Conservation (phyloP, 345 rosid genomes). For the Microthlaspi erraticum region DNA sequence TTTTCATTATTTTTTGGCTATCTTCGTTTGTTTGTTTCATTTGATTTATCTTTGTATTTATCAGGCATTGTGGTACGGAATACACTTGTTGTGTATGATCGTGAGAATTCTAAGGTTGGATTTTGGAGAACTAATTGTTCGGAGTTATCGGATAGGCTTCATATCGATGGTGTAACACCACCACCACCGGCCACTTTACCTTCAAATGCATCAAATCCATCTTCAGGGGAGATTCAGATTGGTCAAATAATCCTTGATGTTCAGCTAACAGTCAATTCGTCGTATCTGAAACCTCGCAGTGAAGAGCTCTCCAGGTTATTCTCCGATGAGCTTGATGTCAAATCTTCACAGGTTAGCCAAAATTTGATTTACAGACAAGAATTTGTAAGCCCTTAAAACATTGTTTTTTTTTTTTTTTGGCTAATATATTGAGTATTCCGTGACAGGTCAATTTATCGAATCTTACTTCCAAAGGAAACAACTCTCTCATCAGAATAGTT, state of each 20-base stretch:
- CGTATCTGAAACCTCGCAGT: conserved; percentile 60
- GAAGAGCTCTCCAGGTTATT: conserved; percentile 55
- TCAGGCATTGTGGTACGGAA: conserved; percentile 87
- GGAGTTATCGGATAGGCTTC: conserved; percentile 80
- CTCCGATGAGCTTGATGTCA: conserved; percentile 60
- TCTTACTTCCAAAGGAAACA: conserved; percentile 62
- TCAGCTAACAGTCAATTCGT: conserved; percentile 53
- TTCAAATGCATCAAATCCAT: conserved; percentile 49
- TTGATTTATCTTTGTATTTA: not conserved
- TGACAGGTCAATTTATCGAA: conserved; percentile 70
- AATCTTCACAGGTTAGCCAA: conserved; percentile 66
- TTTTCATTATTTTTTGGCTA: not conserved
- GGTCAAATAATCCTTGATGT: conserved; percentile 70
- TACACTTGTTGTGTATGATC: conserved; percentile 87
- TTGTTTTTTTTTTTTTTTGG: not conserved
- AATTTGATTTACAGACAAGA: not conserved
- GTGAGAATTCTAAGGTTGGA: conserved; percentile 79
- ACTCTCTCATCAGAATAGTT: conserved; percentile 60
- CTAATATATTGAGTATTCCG: conserved; percentile 1
- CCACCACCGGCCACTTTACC: conserved; percentile 53
- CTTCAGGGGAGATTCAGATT: conserved; percentile 55
- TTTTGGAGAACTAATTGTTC: conserved; percentile 99
- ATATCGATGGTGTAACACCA: conserved; percentile 53
- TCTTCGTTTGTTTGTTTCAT: not conserved
- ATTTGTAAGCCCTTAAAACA: conserved; percentile 23